These are phyloP conservation scores for Tuber indicum DNA, from an alignment of 495 filamentous ascomycete species.

Conservation along the genomic window DNA sequence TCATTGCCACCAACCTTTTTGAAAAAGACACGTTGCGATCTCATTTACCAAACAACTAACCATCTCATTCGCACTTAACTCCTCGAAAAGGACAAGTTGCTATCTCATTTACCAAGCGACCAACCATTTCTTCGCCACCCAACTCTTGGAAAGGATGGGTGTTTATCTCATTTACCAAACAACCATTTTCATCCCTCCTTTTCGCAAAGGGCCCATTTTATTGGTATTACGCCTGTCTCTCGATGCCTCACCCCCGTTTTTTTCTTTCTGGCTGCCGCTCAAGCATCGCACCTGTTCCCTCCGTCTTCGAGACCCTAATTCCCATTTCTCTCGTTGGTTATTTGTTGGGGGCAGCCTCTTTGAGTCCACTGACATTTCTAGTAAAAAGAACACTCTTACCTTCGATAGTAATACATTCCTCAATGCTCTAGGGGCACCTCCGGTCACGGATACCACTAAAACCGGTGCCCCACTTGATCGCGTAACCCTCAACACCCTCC, in stretches of 20 bases:
- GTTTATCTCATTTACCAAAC: too few relatives aligned
- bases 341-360: neutral
- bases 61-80: too few relatives aligned
- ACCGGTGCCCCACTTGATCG: constrained; percentile 86
- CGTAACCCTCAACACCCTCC: constrained; percentile 67
- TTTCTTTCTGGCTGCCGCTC: constrained; percentile 21
- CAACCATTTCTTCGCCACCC: too few relatives aligned
- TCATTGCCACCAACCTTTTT: too few relatives aligned
- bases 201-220: too few relatives aligned
- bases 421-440: constrained; percentile 19
- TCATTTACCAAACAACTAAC: too few relatives aligned
- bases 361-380: neutral
- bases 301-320: neutral
- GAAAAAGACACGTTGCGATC: too few relatives aligned
- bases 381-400: neutral
- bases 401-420: constrained; percentile 17
- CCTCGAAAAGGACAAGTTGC: too few relatives aligned
- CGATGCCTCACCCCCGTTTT: constrained; percentile 38
- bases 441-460: constrained; percentile 63
- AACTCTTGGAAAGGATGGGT: too few relatives aligned
- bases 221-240: neutral
- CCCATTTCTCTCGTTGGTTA: neutral
- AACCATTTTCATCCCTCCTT: too few relatives aligned
- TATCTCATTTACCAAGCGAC: too few relatives aligned
- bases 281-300: constrained; percentile 4